Evolutionary conservation across 768 basidiomycete genomes (phyloP), one percentile per base, ranked within the genome.

Genomic region (Amyloporia xantha): DNA sequence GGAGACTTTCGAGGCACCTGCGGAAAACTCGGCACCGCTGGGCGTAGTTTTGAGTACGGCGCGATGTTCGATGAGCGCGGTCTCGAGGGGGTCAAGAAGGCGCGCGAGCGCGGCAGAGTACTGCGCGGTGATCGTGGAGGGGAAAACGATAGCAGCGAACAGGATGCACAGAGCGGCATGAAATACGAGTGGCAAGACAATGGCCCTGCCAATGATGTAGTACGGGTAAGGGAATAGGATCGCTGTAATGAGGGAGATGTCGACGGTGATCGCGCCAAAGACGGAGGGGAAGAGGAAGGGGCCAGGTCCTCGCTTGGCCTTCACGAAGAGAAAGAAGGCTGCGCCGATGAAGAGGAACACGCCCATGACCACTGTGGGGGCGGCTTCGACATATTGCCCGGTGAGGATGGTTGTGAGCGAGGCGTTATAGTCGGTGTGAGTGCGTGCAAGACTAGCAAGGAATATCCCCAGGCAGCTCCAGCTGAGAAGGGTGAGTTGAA

Each of bases 401-500:
- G 71, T 58, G 4, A 78, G 60, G 2, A 76, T 74, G 2, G 66
- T 66, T 7, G 57, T 36, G 1, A 71, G 36, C 3, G 70, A 62
- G 0, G 72, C 77, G 20, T 57, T 61, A 2, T 70, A 62, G 45
- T 71, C 64, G 12, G 65, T 69, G 30, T 76, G 56, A 1, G 54
- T 65, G 11, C 86, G 75, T 1, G 81, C 71, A 3, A 85, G 59
- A 57, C 76, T 67, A 2, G 86, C 81, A 3, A 86, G 63, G 52
- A 75, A 76, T 5, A 87, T 76, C 3, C 76, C 86, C 3, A 89
- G 67, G 58, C 79, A 82, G 10, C 67, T 65, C 84, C 85, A 89
- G 21, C 84, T 86, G 45, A 21, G 19, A 21, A 26, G 42, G n/a
- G 20, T 17, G 27, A 30, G 15, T 7, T 10, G 41, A 30, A 35